Conservation (phyloP, 768 basidiomycete species). For the Mycena haematopus region DNA sequence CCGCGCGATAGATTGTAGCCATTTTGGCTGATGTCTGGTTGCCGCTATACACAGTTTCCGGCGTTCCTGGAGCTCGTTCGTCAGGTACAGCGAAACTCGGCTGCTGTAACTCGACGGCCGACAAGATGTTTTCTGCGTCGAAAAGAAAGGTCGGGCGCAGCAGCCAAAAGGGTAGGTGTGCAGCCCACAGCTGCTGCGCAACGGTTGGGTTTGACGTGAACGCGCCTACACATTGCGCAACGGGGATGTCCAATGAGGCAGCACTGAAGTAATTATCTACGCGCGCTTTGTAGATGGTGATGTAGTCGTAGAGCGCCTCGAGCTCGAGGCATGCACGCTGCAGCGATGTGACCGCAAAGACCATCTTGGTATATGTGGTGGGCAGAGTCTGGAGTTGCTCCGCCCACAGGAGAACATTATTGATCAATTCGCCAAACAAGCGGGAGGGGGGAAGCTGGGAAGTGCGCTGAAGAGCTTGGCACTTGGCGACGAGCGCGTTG, state of each 20-base stretch:
- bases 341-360: slow-evolving; percentile 7
- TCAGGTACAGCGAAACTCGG: not conserved
- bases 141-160: not conserved
- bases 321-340: not conserved
- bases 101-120: not conserved
- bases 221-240: not conserved
- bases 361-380: not conserved
- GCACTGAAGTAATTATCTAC: not conserved
- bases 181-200: not conserved
- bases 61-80: not conserved
- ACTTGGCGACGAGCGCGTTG: not conserved
- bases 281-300: not conserved
- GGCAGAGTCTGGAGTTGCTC: slow-evolving; percentile 9
- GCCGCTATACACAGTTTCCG: not conserved
- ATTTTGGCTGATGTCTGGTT: not conserved
- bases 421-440: slow-evolving; percentile 1
- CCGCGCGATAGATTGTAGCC: not conserved
- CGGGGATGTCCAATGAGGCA: not conserved
- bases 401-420: not conserved
- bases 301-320: not conserved
- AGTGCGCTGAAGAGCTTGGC: not conserved
- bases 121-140: not conserved
- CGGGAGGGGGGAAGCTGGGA: not conserved
- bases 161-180: slow-evolving; percentile 2
- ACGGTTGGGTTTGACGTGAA: not conserved